phyloP scores from a whole-genome alignment of 1,139 yeast species.

The Debaryomyces fabryi region DNA sequence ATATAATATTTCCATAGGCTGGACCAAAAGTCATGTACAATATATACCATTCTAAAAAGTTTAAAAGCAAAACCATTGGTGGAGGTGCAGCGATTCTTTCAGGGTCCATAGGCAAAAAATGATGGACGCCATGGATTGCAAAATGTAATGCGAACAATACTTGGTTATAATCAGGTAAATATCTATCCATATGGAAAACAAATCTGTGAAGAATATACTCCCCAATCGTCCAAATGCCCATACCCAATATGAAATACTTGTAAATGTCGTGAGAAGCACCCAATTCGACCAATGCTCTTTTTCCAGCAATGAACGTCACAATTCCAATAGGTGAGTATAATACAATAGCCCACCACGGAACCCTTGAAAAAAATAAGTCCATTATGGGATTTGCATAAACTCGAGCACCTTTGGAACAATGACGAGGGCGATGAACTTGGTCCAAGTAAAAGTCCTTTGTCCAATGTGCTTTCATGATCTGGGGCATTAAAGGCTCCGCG shows the following conservation, averaged over 20 bases:
- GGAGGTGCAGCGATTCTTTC: not conserved
- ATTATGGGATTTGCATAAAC: not conserved
- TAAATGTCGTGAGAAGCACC: not conserved
- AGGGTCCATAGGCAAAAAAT: not conserved
- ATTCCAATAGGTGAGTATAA: not conserved
- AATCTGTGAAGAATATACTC: conserved; percentile 3
- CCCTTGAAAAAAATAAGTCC: not conserved
- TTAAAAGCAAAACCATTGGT: not conserved
- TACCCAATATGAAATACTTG: not conserved
- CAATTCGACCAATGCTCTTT: not conserved
- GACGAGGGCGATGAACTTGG: conserved; percentile 3
- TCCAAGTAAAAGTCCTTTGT: conserved; percentile 2
- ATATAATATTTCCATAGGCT: not conserved
- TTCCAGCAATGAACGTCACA: not conserved
- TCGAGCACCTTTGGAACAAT: not conserved
- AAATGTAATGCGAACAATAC: not conserved
- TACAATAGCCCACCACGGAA: conserved; percentile 3
- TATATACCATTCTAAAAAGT: not conserved
- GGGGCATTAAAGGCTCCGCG: conserved; percentile 2
- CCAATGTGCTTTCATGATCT: not conserved
- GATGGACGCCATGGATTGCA: not conserved
- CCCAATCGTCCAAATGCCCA: not conserved
- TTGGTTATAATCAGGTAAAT: not conserved
- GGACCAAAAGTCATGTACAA: not conserved
- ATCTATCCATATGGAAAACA: conserved; percentile 1